Evolutionary conservation across 306 rosid species (phyloP), one percentile per base, ranked within the genome.

Genomic region (Malus orientalis): DNA sequence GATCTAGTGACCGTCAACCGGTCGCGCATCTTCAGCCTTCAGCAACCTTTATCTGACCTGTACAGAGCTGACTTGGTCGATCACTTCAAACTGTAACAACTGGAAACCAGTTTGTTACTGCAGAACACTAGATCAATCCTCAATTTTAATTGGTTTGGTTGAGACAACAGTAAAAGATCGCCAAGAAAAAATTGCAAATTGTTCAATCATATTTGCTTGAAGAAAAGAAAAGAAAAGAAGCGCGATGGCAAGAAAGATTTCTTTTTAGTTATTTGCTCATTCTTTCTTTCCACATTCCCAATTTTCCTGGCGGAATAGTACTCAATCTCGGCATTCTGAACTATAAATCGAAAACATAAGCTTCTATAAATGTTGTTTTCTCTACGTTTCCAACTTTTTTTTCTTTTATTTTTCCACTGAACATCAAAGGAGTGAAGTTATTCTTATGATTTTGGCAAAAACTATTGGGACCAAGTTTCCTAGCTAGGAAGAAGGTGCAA

Each of bases 61-160:
- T 82, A 78, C 78, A 85, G 86, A 71, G 75, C 75, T 80, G 83
- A 74, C 82, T 67, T 58, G 25, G 16, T 73, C 69, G 18, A 72
- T 73, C 69, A 25, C 76, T 59, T 73, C 68, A 49, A 73, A 59
- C 77, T 59, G 77, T 73, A 33, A 75, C 78, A 42, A 66, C 60
- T 22, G 64, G 42, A 59, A 71, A 65, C 70, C 68, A 47, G 84
- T 67, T 81, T 81, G 85, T 80, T 83, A 49, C 65, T 30, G 15
- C 69, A 70, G 82, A 78, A 68, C 49, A 67, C 16, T 68, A 67
- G 78, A 84, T 88, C 84, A 74, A 66, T 78, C 75, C 84, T 78
- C 79, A 25, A 40, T 76, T 80, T 70, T 85, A 73, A 32, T 66
- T 57, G 73, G 72, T 79, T 78, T 85, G 77, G 74, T 82, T 77